Conservation (phyloP, 2,329 filamentous ascomycete species). For the Zymoseptoria pseudotritici region DNA sequence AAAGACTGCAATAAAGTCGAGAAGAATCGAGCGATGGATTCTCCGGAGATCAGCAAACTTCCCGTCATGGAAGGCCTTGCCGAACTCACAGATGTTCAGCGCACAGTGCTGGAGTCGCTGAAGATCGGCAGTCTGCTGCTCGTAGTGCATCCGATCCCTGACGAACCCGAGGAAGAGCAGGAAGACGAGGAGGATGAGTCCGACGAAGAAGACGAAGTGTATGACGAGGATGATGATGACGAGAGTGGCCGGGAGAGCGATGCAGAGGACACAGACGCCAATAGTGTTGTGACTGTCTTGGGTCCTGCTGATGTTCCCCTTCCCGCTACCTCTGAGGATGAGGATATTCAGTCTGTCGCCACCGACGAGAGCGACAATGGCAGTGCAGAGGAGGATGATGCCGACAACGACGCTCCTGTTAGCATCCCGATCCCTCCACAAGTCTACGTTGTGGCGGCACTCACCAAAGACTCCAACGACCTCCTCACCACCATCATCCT, state of each 20-base stretch:
- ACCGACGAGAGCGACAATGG: slow-evolving; percentile 1
- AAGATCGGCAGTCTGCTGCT: not conserved
- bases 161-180: slow-evolving; percentile 1
- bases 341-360: not conserved
- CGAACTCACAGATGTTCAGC: not conserved
- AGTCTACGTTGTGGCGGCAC: slow-evolving; percentile 9
- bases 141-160: not conserved
- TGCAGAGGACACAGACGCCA: slow-evolving; percentile 2
- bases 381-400: not conserved
- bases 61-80: not conserved
- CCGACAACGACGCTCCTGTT: not conserved
- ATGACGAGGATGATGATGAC: slow-evolving; percentile 4
- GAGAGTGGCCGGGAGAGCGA: slow-evolving; percentile 4
- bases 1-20: not conserved
- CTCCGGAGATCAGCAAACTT: not conserved
- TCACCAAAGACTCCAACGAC: slow-evolving; percentile 9
- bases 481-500: slow-evolving; percentile 11
- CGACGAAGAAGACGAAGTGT: slow-evolving; percentile 8
- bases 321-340: not conserved
- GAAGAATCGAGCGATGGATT: not conserved
- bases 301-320: not conserved
- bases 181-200: slow-evolving; percentile 7
- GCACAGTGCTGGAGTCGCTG: not conserved
- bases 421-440: slow-evolving; percentile 1
- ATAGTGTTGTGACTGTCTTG: not conserved